These are phyloP conservation scores for Cyclotella choctawhatcheeana DNA, from an alignment of 108 stramenopile genomes.

Conservation along the genomic window DNA sequence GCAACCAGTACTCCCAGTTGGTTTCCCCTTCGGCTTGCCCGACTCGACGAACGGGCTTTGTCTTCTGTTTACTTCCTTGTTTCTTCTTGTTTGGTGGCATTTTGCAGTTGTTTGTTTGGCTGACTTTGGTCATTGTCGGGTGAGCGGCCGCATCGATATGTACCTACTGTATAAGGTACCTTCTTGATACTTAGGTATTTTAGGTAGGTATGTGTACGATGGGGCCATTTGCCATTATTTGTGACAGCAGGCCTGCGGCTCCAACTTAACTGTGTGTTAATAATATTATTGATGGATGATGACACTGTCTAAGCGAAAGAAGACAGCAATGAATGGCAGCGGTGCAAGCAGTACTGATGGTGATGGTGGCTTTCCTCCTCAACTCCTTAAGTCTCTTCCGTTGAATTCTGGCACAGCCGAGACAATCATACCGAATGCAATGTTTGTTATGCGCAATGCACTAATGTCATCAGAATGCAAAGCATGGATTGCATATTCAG, in stretches of 20 bases:
- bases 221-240: too few relatives aligned
- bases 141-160: too few relatives aligned
- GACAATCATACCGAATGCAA: conserved; percentile 39
- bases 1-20: neutral
- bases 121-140: neutral
- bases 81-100: neutral
- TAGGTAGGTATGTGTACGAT: too few relatives aligned
- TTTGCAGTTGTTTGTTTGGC: neutral
- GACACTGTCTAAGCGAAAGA: too few relatives aligned
- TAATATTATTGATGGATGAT: too few relatives aligned
- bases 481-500: conserved; percentile 80
- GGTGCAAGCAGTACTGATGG: neutral
- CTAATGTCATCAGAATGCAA: conserved; percentile 75
- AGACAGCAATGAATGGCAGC: neutral
- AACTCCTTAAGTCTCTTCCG: neutral
- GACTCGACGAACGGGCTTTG: neutral
- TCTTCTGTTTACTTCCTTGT: neutral
- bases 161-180: too few relatives aligned
- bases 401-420: neutral
- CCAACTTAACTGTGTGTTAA: too few relatives aligned
- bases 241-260: too few relatives aligned
- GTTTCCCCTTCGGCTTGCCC: neutral
- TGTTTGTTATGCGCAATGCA: conserved; percentile 48
- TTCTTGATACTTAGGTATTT: too few relatives aligned
- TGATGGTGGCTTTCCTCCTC: neutral